Evolutionary conservation across 148 eudicot genomes (phyloP), one percentile per base, ranked within the genome.

Genomic region (Persicaria maculosa): DNA sequence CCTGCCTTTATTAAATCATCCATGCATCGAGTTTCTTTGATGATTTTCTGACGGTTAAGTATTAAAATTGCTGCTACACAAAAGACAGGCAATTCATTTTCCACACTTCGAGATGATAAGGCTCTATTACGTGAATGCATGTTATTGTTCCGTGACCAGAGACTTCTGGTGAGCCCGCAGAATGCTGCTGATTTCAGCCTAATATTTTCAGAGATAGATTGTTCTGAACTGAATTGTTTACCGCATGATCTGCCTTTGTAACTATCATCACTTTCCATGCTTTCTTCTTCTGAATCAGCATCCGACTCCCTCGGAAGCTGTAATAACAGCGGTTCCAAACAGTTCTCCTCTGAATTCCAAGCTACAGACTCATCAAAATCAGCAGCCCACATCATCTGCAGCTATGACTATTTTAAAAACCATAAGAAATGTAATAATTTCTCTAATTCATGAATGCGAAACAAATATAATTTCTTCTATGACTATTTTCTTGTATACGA

Each of bases 371-470:
- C 91, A 76, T 95, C 87, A 80, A 95, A 95, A 81, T 95, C 98
- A 85, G 98, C 97, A 74, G 98, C 98, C 98, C 98, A 95, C 89
- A 95, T 95, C 98, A 95, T 95, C 98, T 94, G 89, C 88, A 86
- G 14, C 14, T 22, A 71, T 44, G 31, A 50, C 71, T 68, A 72
- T 22, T 72, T 69, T 54, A 25, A 46, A 61, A 45, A 67, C 11
- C 50, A 78, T 74, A 76, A 65, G 45, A 40, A 65, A 65, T 36
- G 70, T 36, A 65, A 65, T 0, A 65, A 15, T 65, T 20, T 62
- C 44, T 62, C 68, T 62, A 62, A 25, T 48, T 31, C 40, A 31
- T 31, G 40, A 31, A 31, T 31, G 40, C 2, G 40, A 31, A 31
- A 31, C 40, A 31, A 31, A 31, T 31, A 31, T 31, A 31, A 31